Evolutionary conservation across 2,329 filamentous ascomycete genomes (phyloP).

Genomic region (Colletotrichum australisinense): DNA sequence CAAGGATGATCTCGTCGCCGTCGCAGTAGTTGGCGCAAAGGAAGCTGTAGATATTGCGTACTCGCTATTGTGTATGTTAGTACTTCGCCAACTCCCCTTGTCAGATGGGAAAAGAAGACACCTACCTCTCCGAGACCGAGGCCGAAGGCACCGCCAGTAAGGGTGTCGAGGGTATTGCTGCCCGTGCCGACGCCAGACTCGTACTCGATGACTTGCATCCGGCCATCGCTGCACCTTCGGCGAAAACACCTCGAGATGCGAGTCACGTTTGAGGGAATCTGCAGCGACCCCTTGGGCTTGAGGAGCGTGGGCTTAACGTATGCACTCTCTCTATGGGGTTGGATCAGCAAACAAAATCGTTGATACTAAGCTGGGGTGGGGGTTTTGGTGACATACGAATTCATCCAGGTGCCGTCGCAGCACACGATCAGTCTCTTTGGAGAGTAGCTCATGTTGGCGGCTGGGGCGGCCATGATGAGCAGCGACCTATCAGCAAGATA

Average conservation of each 20-base stretch:
- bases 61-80: slow-evolving; percentile 50
- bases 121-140: slow-evolving; percentile 63
- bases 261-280: slow-evolving; percentile 70
- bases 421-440: slow-evolving; percentile 62
- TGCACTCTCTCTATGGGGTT: slow-evolving; percentile 53
- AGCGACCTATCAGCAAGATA: neutral
- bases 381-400: slow-evolving; percentile 45
- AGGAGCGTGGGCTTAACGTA: slow-evolving; percentile 53
- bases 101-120: neutral
- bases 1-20: slow-evolving; percentile 66
- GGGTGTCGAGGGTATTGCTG: slow-evolving; percentile 58
- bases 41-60: slow-evolving; percentile 72
- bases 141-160: slow-evolving; percentile 67
- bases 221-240: slow-evolving; percentile 60
- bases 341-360: neutral
- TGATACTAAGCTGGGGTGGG: too few species aligned
- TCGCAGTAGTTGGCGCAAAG: slow-evolving; percentile 70
- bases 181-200: slow-evolving; percentile 70
- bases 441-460: slow-evolving; percentile 14
- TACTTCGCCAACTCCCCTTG: neutral
- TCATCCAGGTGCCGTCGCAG: slow-evolving; percentile 67
- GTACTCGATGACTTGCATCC: slow-evolving; percentile 69
- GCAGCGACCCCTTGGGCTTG: slow-evolving; percentile 52
- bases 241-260: slow-evolving; percentile 69
- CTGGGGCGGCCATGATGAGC: slow-evolving; percentile 4